phyloP scores from a whole-genome alignment of 805 yeast species.

The Phaffomyces opuntiae region DNA sequence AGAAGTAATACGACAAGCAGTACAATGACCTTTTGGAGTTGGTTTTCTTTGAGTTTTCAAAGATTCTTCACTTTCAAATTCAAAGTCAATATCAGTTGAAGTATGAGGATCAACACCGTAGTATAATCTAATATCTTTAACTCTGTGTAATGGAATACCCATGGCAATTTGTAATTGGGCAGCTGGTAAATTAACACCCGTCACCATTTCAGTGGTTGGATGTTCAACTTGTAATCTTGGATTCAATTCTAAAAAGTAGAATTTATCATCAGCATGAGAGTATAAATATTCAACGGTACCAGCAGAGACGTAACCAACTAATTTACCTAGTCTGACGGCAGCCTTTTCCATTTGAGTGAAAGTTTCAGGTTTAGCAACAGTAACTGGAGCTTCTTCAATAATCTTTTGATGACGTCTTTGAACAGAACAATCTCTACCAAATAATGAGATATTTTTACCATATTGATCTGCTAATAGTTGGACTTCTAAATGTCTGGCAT shows the following conservation, averaged over 20 bases:
- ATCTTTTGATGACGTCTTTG: conserved; percentile 99
- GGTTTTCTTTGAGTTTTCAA: conserved; percentile 84
- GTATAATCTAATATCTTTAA: conserved; percentile 83
- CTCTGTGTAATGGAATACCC: conserved; percentile 97
- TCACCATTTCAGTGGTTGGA: conserved; percentile 99
- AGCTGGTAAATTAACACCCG: conserved; percentile 96
- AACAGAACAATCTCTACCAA: conserved; percentile 99
- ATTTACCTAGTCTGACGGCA: conserved; percentile 92
- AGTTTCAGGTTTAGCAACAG: conserved; percentile 81
- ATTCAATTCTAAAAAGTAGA: conserved; percentile 92
- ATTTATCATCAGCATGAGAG: conserved; percentile 89
- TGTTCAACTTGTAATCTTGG: conserved; percentile 99
- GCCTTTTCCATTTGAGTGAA: conserved; percentile 92
- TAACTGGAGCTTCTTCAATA: conserved; percentile 99
- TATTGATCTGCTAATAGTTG: conserved; percentile 97
- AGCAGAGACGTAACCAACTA: conserved; percentile 97
- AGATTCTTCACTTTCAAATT: conserved; percentile 67
- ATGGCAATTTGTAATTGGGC: conserved; percentile 98
- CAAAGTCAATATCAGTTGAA: conserved; percentile 83
- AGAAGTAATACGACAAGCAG: conserved; percentile 98
- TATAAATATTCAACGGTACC: conserved; percentile 98
- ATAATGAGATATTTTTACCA: conserved; percentile 93
- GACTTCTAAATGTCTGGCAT: conserved; percentile 97
- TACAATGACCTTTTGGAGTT: conserved; percentile 95
- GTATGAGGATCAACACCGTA: conserved; percentile 97